Evolutionary conservation across 345 rosid species (phyloP).

Genomic region (Murraya koenigii): DNA sequence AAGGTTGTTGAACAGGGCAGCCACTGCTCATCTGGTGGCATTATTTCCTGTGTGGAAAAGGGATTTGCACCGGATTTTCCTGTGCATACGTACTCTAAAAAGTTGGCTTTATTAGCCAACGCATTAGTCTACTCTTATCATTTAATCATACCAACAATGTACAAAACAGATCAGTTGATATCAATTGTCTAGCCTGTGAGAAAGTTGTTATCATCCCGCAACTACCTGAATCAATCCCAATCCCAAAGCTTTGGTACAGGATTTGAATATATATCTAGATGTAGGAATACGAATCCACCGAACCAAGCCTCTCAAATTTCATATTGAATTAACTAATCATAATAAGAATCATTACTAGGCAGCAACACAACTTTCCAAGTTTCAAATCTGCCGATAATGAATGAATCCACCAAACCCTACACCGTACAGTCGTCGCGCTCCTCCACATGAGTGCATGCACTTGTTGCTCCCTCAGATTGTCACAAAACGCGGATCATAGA

Average conservation of each 20-base stretch:
- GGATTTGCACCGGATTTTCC: neutral
- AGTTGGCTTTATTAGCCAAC: neutral
- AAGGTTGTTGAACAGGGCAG: neutral
- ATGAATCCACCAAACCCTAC: neutral
- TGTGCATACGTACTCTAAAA: neutral
- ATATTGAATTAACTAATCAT: neutral
- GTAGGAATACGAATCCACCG: neutral
- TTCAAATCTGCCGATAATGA: neutral
- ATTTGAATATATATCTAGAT: neutral
- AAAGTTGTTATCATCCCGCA: neutral
- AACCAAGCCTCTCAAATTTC: neutral
- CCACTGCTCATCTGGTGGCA: neutral
- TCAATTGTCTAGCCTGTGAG: too few species aligned
- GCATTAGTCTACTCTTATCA: neutral
- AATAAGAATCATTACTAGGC: neutral
- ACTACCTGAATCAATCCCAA: neutral
- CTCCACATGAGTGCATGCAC: neutral
- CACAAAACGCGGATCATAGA: neutral
- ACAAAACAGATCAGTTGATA: too few species aligned
- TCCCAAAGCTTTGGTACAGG: neutral
- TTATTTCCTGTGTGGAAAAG: neutral
- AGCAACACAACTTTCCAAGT: neutral
- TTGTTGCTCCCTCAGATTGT: neutral
- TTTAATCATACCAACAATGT: neutral
- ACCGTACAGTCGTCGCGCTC: slow-evolving; percentile 2